Conservation (phyloP, 2,329 filamentous ascomycete genomes). For the Aspergillus jensenii region DNA sequence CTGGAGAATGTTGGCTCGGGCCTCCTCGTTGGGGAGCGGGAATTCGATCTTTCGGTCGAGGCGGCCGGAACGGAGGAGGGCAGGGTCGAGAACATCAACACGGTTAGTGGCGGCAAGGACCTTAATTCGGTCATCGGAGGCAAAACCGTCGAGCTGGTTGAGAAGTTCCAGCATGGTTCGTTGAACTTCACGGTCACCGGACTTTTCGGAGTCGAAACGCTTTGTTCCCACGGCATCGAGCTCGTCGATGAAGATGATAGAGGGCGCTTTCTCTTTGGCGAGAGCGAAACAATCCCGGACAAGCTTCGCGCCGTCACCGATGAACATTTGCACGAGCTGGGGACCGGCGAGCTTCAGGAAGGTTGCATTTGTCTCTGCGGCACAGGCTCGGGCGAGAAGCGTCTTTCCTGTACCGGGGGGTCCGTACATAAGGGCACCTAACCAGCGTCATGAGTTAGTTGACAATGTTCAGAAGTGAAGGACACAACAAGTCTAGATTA, state of each 20-base stretch:
- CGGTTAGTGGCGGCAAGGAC: slow-evolving; percentile 93
- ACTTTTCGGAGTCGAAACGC: slow-evolving; percentile 98
- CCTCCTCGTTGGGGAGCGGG: slow-evolving; percentile 95
- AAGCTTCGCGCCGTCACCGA: slow-evolving; percentile 95
- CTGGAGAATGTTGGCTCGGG: slow-evolving; percentile 91
- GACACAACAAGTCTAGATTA: not conserved
- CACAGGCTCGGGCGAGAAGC: slow-evolving; percentile 84
- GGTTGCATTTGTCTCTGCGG: slow-evolving; percentile 95
- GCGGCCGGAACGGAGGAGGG: slow-evolving; percentile 85
- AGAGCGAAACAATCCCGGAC: slow-evolving; percentile 97
- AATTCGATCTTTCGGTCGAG: slow-evolving; percentile 98
- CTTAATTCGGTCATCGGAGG: slow-evolving; percentile 94
- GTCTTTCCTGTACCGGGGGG: slow-evolving; percentile 52
- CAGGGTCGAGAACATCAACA: slow-evolving; percentile 89
- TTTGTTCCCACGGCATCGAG: slow-evolving; percentile 97
- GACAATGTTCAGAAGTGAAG: not conserved
- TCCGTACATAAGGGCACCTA: slow-evolving; percentile 97
- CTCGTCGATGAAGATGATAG: slow-evolving; percentile 99
- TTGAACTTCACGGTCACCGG: slow-evolving; percentile 95
- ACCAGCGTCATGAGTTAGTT: not conserved
- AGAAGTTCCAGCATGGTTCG: slow-evolving; percentile 98
- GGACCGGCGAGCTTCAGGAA: slow-evolving; percentile 98
- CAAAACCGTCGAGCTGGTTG: slow-evolving; percentile 97
- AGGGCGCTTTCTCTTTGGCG: slow-evolving; percentile 97
- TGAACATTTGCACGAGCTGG: slow-evolving; percentile 99